Percentiles rank a stretch among this genome's conserved stretches.
phyloP scores from a whole-genome alignment of 2,329 filamentous ascomycete genomes.

The Alternaria ventricosa region DNA sequence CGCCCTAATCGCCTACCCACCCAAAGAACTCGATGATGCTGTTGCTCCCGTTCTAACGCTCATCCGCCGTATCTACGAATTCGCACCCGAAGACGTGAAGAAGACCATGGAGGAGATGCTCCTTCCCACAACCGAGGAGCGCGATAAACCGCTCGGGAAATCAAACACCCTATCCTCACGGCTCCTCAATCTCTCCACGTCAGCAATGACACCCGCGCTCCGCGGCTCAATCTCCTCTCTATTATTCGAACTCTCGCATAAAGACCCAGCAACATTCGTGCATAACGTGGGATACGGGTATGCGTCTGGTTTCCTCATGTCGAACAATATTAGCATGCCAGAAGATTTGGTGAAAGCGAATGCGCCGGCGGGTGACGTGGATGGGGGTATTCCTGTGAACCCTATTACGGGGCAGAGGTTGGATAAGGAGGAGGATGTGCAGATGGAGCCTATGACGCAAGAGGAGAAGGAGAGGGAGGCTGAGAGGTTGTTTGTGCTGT shows the following conservation, averaged over 20 bases:
- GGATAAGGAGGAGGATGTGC: conserved; percentile 67
- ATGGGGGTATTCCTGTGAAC: conserved; percentile 64
- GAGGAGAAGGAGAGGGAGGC: conserved; percentile 94
- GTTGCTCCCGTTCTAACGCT: conserved; percentile 77
- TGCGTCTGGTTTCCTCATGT: conserved; percentile 87
- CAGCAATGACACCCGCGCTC: conserved; percentile 72
- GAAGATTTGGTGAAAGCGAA: conserved; percentile 66
- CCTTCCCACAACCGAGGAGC: conserved; percentile 78
- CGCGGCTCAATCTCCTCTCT: conserved; percentile 77
- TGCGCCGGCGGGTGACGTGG: conserved; percentile 41
- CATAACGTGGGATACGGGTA: conserved; percentile 94
- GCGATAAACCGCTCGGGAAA: conserved; percentile 77
- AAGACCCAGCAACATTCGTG: conserved; percentile 79
- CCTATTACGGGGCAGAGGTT: conserved; percentile 86
- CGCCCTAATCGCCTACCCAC: conserved; percentile 67
- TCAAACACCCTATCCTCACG: conserved; percentile 76
- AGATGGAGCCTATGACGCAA: conserved; percentile 77
- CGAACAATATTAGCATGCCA: conserved; percentile 80
- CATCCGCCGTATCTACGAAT: conserved; percentile 72
- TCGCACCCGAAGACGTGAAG: conserved; percentile 69
- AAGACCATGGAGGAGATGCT: conserved; percentile 69
- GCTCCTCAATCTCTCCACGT: conserved; percentile 78
- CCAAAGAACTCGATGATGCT: conserved; percentile 73
- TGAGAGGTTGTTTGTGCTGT: conserved; percentile 86
- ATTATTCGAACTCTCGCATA: conserved; percentile 85